Evolutionary conservation across 2,329 filamentous ascomycete species (phyloP), one percentile per base, ranked within the genome.

Genomic region (Sclerotinia minor): DNA sequence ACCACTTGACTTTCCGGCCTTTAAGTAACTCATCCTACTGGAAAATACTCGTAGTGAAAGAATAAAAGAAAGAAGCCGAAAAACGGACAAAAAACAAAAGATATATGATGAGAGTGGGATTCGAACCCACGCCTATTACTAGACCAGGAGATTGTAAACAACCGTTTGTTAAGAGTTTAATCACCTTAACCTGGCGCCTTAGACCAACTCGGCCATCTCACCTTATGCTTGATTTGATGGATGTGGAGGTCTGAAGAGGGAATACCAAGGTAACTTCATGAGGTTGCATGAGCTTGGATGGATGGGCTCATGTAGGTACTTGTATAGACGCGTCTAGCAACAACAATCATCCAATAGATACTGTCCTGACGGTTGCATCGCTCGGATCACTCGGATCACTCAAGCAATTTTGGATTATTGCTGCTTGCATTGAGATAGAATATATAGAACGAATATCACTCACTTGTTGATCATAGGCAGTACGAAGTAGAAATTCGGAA

Each of bases 231-330:
- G 7, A 19, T 61, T 61, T 47, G 21, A 38, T 50, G 9, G 1
- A 8, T 1, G 1, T 2, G 0, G 0, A 0, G 0, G 1, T 1
- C 0, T 2, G 9, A 2, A 5, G 5, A 54, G 2, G 1, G 17
- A 1, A 13, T 45, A 45, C 26, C 0, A 45, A 41, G n/a, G 3
- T 8, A 3, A 57, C 15, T 41, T 15, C 3, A 24, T 7, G 21
- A 32, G n/a, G n/a, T 1, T 41, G 54, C n/a, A 52, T 26, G 49
- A 15, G 17, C 11, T 13, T 52, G 24, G 49, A 24, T 29, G 24
- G 11, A 15, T 7, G 13, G 38, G 38, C 4, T 24, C 13, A 26
- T 52, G 13, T 26, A 24, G n/a, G 11, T 26, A 52, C n/a, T 41
- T 41, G 15, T 17, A 5, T 17, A 41, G 38, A 41, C 13, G 15